phyloP scores from a whole-genome alignment of 345 rosid genomes.

The Citrus trifoliata region DNA sequence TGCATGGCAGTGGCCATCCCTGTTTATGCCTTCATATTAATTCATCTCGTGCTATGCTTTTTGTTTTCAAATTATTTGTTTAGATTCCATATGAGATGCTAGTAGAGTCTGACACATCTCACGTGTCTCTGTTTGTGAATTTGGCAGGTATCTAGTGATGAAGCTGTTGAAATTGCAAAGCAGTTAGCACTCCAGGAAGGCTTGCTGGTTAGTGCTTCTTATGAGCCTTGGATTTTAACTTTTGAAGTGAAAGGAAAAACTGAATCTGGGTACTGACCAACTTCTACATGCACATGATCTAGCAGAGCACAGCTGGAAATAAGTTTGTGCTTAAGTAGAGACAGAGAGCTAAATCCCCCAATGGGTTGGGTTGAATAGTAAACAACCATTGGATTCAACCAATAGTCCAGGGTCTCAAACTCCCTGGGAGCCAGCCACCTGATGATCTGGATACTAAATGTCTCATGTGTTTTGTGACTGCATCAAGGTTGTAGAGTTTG shows the following conservation, averaged over 20 bases:
- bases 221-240: not conserved
- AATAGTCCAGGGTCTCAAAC: not conserved
- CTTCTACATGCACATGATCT: not conserved
- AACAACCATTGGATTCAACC: no score
- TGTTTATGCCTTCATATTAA: not conserved
- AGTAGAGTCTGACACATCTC: not conserved
- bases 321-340: not conserved
- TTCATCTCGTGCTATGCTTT: not conserved
- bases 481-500: not conserved
- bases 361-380: not conserved
- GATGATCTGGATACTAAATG: not conserved
- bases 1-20: not conserved
- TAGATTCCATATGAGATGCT: not conserved
- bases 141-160: conserved; percentile 82
- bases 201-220: conserved; percentile 67
- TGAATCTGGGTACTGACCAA: not conserved
- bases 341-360: not conserved
- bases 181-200: conserved; percentile 97
- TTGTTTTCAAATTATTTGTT: not conserved
- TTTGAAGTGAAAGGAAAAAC: not conserved
- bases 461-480: not conserved
- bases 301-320: not conserved
- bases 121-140: not conserved
- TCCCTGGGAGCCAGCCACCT: not conserved
- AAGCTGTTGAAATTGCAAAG: conserved; percentile 92